Evolutionary conservation across 768 basidiomycete genomes (phyloP), one percentile per base, ranked within the genome.

Genomic region (Pluteus cervinus): DNA sequence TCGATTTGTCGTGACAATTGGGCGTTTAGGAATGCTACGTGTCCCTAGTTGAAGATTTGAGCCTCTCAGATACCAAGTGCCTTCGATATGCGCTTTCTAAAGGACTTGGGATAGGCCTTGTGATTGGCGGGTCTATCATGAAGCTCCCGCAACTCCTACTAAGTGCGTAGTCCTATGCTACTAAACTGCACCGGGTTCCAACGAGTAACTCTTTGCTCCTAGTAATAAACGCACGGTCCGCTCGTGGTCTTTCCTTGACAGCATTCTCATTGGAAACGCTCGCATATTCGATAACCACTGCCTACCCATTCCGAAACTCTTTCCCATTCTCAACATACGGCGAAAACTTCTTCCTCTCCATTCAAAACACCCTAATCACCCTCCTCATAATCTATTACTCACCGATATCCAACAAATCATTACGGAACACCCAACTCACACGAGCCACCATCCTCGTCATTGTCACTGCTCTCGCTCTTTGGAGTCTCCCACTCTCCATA

Each of bases 251-350:
- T 15, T 92, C 88, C 1, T 63, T 97, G 2, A 68, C 84, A 2
- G 85, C 90, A 4, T 97, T 91, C 58, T 60, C 86, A 34, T 81
- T 99, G 15, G 94, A 98, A 55, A 97, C 94, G 0, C 66, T 87
- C 20, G 75, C 88, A 1, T 96, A 96, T 50, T 85, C 83, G 18
- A 92, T 99, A 51, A 91, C 81, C 0, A 74, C 92, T 18, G 79
- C 79, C 8, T 99, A 98, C 62, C 84, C 92, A 2, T 78, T 76
- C 50, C 72, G 90, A 16, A 84, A 89, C 52, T 58, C 68, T 16
- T 97, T 93, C 61, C 91, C 96, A 0, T 96, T 97, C 69, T 90
- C 88, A 14, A 97, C 96, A 1, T 99, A 97, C 43, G 96, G 96
- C 52, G 96, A 99, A 61, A 97, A 94, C 67, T 57, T 92, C 40